These are phyloP conservation scores for Coniochaeta sp. DNA, from an alignment of 2,329 filamentous ascomycete species.

Conservation along the genomic window DNA sequence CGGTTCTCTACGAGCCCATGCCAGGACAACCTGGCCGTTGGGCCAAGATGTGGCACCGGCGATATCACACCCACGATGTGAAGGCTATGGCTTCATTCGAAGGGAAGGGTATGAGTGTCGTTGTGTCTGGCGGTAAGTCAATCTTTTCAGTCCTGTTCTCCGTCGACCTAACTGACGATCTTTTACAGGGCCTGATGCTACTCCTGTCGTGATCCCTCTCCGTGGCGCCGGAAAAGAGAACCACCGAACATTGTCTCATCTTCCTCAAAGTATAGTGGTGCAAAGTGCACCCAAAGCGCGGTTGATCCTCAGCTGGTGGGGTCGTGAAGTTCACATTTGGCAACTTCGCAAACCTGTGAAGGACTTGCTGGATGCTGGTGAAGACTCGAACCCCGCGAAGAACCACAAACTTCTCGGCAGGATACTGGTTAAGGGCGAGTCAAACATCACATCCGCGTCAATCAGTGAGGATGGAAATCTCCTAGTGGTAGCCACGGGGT, in stretches of 20 bases:
- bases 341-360: slow-evolving; percentile 39
- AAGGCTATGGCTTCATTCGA: slow-evolving; percentile 92
- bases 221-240: slow-evolving; percentile 71
- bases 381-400: slow-evolving; percentile 35
- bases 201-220: slow-evolving; percentile 74
- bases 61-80: slow-evolving; percentile 90
- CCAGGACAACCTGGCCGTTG: slow-evolving; percentile 58
- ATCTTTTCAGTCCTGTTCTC: not conserved
- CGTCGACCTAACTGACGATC: slow-evolving; percentile 15
- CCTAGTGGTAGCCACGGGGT: slow-evolving; percentile 68
- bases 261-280: slow-evolving; percentile 73
- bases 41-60: slow-evolving; percentile 77
- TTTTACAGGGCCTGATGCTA: slow-evolving; percentile 70
- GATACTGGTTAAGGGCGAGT: slow-evolving; percentile 64
- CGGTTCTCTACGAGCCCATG: slow-evolving; percentile 70
- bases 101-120: slow-evolving; percentile 70
- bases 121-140: slow-evolving; percentile 78
- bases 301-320: slow-evolving; percentile 87
- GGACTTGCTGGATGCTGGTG: slow-evolving; percentile 36
- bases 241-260: slow-evolving; percentile 71
- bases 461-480: slow-evolving; percentile 67
- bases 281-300: slow-evolving; percentile 66
- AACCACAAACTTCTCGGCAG: slow-evolving; percentile 62
- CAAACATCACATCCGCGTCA: slow-evolving; percentile 65
- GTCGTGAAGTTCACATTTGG: slow-evolving; percentile 82